These are phyloP conservation scores for Phytophthora ohioensis DNA, from an alignment of 352 stramenopile genomes.

Conservation along the genomic window DNA sequence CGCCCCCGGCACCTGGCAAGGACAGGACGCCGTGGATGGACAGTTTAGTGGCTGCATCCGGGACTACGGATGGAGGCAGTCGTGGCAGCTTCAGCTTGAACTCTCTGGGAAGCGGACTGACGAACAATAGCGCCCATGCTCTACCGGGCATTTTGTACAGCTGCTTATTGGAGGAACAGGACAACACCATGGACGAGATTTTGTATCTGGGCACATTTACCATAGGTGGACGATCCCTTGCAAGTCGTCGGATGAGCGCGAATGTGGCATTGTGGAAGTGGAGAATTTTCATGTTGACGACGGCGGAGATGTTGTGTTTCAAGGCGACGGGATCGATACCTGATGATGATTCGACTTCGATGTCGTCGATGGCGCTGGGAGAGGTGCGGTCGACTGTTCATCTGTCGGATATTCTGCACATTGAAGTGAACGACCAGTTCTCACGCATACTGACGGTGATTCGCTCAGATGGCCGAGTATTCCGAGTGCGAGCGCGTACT, in stretches of 20 bases:
- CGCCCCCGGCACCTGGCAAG: constrained; percentile 15
- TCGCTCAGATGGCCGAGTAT: constrained; percentile 77
- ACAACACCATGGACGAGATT: constrained; percentile 82
- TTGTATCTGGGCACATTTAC: constrained; percentile 83
- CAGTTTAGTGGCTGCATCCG: background rate
- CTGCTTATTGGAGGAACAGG: constrained; percentile 77
- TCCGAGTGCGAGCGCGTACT: constrained; percentile 72
- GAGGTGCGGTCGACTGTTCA: constrained; percentile 77
- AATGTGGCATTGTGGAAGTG: constrained; percentile 86
- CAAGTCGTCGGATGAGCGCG: constrained; percentile 72
- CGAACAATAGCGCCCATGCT: constrained; percentile 21
- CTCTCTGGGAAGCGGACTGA: constrained; percentile 27
- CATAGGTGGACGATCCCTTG: constrained; percentile 75
- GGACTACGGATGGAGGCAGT: constrained; percentile 16
- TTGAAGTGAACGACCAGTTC: constrained; percentile 78
- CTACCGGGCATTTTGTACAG: constrained; percentile 79
- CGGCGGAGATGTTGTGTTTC: constrained; percentile 81
- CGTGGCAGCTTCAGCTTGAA: constrained; percentile 44
- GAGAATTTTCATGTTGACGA: constrained; percentile 80
- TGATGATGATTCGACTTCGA: constrained; percentile 28
- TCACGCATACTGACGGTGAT: constrained; percentile 78
- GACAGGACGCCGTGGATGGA: constrained; percentile 17
- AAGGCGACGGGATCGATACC: constrained; percentile 56
- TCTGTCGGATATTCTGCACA: constrained; percentile 81
- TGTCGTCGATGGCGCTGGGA: constrained; percentile 59